Conservation (phyloP, 768 basidiomycete species). For the Hygrophorus pudorinus region DNA sequence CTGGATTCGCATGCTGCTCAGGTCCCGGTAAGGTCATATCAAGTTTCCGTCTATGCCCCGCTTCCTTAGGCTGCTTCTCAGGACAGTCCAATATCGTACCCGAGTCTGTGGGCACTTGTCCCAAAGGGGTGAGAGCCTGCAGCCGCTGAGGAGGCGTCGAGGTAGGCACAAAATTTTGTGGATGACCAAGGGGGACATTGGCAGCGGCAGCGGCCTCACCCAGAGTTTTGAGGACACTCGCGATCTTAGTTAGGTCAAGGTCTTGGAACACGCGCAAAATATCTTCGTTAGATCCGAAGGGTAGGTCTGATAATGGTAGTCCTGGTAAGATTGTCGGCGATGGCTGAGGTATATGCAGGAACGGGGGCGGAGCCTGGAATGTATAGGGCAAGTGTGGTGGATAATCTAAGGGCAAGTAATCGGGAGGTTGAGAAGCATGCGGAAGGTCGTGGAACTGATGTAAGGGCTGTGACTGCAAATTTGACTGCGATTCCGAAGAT, state of each 20-base stretch:
- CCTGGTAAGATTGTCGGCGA: conserved; percentile 12
- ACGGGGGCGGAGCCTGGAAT: not conserved
- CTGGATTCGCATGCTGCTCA: conserved; percentile 34
- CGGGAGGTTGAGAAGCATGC: conserved; percentile 24
- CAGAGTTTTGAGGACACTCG: conserved; percentile 53
- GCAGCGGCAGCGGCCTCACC: conserved; percentile 45
- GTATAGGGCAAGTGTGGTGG: not conserved
- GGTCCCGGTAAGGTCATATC: conserved; percentile 31
- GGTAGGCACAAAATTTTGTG: conserved; percentile 11
- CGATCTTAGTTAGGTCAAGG: conserved; percentile 63
- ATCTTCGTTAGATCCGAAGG: conserved; percentile 57
- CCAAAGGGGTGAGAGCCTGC: conserved; percentile 23
- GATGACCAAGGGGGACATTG: conserved; percentile 22
- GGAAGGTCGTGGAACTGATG: conserved; percentile 18
- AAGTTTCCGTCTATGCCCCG: conserved; percentile 20
- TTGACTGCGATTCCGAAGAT: conserved; percentile 13
- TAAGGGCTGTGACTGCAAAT: conserved; percentile 15
- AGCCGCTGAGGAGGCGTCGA: conserved; percentile 2
- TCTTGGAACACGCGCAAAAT: conserved; percentile 65
- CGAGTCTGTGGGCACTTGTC: conserved; percentile 33
- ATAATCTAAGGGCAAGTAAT: not conserved
- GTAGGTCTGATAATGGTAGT: conserved; percentile 26
- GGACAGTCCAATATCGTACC: conserved; percentile 31
- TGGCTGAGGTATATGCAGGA: conserved; percentile 9
- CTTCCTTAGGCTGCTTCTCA: conserved; percentile 21